A percentile compares a stretch with the other conserved stretches of the same genome.
phyloP scores from a whole-genome alignment of 208 protist species.

The Trypanosomatidae sp. region DNA sequence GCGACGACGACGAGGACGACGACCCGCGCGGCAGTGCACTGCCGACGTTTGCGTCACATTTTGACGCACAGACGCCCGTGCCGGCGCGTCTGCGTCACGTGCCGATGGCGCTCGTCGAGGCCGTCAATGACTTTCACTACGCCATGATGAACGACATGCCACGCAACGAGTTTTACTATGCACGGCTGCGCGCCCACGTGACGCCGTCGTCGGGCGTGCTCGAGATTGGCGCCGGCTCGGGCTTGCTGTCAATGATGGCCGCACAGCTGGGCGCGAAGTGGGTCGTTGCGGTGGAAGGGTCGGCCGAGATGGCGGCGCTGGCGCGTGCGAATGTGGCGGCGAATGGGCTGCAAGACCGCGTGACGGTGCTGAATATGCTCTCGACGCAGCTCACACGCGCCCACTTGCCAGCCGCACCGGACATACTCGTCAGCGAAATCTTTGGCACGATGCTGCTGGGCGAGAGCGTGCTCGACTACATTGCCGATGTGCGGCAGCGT shows the following conservation, averaged over 20 bases:
- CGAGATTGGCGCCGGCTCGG: constrained; percentile 88
- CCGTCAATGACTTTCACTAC: constrained; percentile 91
- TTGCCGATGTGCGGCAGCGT: constrained; percentile 66
- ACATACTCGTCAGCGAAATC: constrained; percentile 87
- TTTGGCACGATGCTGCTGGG: constrained; percentile 89
- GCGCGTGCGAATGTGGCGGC: constrained; percentile 55
- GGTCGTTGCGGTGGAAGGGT: constrained; percentile 88
- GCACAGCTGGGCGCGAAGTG: constrained; percentile 79
- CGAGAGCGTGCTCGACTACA: constrained; percentile 87
- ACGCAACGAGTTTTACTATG: constrained; percentile 86
- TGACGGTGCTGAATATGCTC: constrained; percentile 83
- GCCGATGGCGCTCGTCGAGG: constrained; percentile 57
- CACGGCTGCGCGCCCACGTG: constrained; percentile 53
- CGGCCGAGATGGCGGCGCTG: constrained; percentile 63
- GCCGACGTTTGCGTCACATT: constrained; percentile 42
- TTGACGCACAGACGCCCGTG: constrained; percentile 60
- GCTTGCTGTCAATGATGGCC: constrained; percentile 87
- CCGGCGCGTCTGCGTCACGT: constrained; percentile 45
- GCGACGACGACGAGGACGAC: constrained; percentile 2
- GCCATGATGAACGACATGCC: constrained; percentile 90
- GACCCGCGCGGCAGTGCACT: neutral
- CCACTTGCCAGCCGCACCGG: constrained; percentile 49
- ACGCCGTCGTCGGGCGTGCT: constrained; percentile 61
- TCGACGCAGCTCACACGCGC: constrained; percentile 57
- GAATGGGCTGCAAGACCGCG: constrained; percentile 55